Conservation (phyloP, 2,329 filamentous ascomycete species). For the Cercospora zeae-maydis region DNA sequence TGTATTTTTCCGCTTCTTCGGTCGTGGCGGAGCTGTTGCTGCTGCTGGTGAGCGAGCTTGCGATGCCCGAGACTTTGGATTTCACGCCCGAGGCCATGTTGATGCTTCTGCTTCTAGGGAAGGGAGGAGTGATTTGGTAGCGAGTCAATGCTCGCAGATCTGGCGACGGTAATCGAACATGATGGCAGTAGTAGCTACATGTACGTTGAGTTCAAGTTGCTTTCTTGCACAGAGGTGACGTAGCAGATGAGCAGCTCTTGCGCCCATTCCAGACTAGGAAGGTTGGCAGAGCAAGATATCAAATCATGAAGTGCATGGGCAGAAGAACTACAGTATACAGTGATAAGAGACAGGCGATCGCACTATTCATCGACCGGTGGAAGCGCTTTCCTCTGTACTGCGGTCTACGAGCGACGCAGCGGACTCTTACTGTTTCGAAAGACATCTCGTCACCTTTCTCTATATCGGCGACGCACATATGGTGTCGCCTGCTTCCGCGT, state of each 20-base stretch:
- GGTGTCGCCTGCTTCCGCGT: too few species aligned
- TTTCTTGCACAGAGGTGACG: background rate
- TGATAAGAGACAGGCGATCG: background rate
- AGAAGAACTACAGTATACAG: background rate
- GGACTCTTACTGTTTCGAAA: background rate
- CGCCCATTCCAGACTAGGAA: background rate
- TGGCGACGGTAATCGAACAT: background rate
- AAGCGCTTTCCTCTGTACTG: background rate
- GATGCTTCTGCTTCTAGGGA: background rate
- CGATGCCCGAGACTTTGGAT: conserved; percentile 20
- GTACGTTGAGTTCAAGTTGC: background rate
- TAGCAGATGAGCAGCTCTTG: background rate
- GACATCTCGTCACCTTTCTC: background rate
- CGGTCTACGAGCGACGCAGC: background rate
- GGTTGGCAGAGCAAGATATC: background rate
- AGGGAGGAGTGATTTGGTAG: background rate
- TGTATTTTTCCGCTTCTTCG: conserved; percentile 58
- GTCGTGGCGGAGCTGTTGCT: conserved; percentile 23
- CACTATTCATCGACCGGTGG: background rate
- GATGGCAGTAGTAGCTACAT: background rate
- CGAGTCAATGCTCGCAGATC: background rate
- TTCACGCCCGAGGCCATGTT: conserved; percentile 29
- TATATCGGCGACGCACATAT: too few species aligned
- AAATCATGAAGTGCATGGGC: background rate
- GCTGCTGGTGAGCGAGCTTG: conserved; percentile 1